Evolutionary conservation across 2,329 filamentous ascomycete species (phyloP), one percentile per base, ranked within the genome.

Genomic region (Penicillium janthinellum): DNA sequence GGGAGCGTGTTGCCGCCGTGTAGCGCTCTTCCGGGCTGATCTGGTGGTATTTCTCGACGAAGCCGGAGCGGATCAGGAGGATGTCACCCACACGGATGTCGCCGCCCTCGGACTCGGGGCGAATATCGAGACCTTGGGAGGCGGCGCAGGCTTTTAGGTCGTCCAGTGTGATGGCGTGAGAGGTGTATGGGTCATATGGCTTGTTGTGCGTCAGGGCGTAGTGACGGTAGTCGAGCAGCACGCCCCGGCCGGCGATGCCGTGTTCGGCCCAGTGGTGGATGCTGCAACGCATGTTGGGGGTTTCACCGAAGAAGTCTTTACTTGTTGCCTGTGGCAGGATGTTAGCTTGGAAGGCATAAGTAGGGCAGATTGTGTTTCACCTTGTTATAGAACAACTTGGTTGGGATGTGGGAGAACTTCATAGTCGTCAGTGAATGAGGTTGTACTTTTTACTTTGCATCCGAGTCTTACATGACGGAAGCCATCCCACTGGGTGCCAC

Each of bases 41-140:
- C 4, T 73, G 73, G 64, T 86, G 78, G 58, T 89, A 84, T 11
- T 82, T 77, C 64, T 88, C 82, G 7, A 86, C 84, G 65, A 83
- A 85, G 0, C 89, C 88, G 1, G 84, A 86, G 17, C 88, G 82
- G 20, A 91, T 71, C 47, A 91, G 79, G 11, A 91, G 78, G 56
- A 91, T 84, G 61, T 91, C 88, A 5, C 88, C 89, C 2, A 81
- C 73, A 59, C 79, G 80, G 65, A 86, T 81, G 61, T 84, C 81
- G 44, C 83, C 83, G 28, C 84, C 84, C 63, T 84, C 80, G 0
- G 78, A 71, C 3, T 77, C 75, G 0, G 84, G 82, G 0, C 79
- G 82, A 67, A 90, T 87, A 61, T 88, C 83, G 28, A 90, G 77
- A 0, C 84, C 83, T 64, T 90, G 86, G 38, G 82, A 77, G 37